Percentiles rank a stretch among this genome's conserved stretches.
These are phyloP conservation scores for Calonectria montana DNA, from an alignment of 2,329 filamentous ascomycete genomes.

Conservation along the genomic window DNA sequence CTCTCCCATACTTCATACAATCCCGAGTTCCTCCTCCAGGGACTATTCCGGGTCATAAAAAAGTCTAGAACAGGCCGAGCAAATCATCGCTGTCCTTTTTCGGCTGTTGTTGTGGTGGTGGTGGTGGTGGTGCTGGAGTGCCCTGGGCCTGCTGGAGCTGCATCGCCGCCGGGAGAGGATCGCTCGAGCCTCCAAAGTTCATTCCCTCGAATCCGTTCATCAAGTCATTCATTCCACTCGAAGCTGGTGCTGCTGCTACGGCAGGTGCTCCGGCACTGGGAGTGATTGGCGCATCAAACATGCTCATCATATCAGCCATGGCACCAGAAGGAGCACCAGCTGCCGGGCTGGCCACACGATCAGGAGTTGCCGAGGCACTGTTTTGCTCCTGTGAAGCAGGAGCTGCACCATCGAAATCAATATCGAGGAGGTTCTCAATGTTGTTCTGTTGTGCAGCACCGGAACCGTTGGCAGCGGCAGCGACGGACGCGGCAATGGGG, in stretches of 20 bases:
- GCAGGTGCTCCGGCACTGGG: constrained; percentile 52
- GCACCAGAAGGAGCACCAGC: constrained; percentile 55
- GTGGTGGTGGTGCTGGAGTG: constrained; percentile 37
- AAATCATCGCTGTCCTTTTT: constrained; percentile 74
- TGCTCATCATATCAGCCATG: constrained; percentile 74
- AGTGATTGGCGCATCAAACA: constrained; percentile 76
- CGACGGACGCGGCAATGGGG: constrained; percentile 88
- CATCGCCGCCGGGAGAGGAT: constrained; percentile 73
- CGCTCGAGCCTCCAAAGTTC: constrained; percentile 72
- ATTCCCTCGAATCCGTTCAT: constrained; percentile 90
- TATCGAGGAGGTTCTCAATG: constrained; percentile 93
- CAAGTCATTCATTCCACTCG: constrained; percentile 82
- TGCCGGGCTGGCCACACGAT: constrained; percentile 74
- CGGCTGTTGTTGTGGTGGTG: constrained; percentile 50
- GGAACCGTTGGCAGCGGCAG: constrained; percentile 71
- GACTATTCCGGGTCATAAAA: constrained; percentile 13
- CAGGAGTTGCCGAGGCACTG: constrained; percentile 70
- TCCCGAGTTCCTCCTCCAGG: constrained; percentile 23
- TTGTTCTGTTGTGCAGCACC: constrained; percentile 74
- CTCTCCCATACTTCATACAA: constrained; percentile 29
- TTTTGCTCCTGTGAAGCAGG: constrained; percentile 83
- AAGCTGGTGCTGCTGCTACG: constrained; percentile 45
- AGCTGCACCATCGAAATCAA: constrained; percentile 93
- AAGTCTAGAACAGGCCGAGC: constrained; percentile 54
- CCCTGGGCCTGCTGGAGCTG: constrained; percentile 59